Conservation (phyloP, 345 rosid genomes). For the Abelmoschus esculentus region DNA sequence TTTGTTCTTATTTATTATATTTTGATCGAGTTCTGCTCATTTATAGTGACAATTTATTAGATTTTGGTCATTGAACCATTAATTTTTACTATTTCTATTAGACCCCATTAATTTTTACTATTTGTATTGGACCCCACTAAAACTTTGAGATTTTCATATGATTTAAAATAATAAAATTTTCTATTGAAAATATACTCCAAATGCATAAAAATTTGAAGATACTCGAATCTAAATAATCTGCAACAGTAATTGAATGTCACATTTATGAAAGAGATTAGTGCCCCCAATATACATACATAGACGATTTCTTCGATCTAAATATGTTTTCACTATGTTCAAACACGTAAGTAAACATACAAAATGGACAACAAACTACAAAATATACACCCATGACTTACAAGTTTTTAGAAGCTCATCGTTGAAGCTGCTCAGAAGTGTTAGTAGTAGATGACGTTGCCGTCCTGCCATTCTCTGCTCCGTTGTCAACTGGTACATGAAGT, state of each 20-base stretch:
- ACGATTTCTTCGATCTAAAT: neutral
- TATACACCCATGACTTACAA: constrained; percentile 23
- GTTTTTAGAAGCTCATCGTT: constrained; percentile 24
- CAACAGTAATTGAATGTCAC: neutral
- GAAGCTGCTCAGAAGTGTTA: constrained; percentile 39
- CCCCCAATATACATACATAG: constrained; percentile 9
- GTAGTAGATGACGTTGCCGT: constrained; percentile 36
- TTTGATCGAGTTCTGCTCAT: no score
- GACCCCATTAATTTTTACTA: no score
- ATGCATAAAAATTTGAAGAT: no score
- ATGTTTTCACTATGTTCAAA: neutral
- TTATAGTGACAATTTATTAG: no score
- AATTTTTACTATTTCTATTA: no score
- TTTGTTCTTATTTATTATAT: no score
- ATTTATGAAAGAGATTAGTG: neutral
- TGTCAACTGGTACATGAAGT: constrained; percentile 32
- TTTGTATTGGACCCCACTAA: no score
- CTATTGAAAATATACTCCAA: no score
- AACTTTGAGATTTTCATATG: no score
- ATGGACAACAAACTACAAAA: constrained; percentile 2
- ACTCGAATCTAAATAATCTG: neutral
- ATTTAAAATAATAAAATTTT: no score
- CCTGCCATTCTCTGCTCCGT: constrained; percentile 34
- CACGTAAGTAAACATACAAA: neutral
- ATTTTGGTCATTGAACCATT: no score